Conservation (phyloP, 257 asterid species). For the Phtheirospermum japonicum region DNA sequence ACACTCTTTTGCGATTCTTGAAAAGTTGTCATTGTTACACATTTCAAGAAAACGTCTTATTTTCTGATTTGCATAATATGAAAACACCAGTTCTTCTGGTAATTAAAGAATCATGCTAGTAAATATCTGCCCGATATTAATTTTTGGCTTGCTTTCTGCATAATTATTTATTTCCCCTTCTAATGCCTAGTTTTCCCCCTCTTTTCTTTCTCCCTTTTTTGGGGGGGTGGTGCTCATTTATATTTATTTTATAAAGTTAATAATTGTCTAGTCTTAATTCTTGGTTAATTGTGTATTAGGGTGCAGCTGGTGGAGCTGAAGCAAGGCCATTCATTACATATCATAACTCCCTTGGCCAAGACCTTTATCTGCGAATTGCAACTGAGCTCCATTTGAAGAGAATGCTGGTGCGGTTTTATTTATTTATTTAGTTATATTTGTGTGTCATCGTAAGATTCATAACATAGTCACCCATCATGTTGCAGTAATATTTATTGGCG, state of each 20-base stretch:
- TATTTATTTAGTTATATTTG: not conserved
- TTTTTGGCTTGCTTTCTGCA: not conserved
- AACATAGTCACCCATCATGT: not conserved
- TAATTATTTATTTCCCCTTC: no score
- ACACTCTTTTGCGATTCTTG: conserved; percentile 9
- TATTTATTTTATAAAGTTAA: not conserved
- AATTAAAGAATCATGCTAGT: conserved; percentile 27
- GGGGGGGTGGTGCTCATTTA: not conserved
- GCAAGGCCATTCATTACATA: conserved; percentile 97
- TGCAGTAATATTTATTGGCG: conserved; percentile 17
- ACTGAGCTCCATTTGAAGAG: conserved; percentile 98
- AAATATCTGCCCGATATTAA: not conserved
- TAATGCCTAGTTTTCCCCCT: not conserved
- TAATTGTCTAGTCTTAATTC: not conserved
- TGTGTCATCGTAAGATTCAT: not conserved
- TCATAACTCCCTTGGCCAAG: conserved; percentile 98
- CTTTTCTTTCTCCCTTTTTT: not conserved
- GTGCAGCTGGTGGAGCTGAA: conserved; percentile 99
- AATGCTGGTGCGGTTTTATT: conserved; percentile 66
- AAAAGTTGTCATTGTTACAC: not conserved
- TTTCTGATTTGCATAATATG: not conserved
- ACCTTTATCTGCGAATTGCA: conserved; percentile 93
- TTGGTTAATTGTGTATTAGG: conserved; percentile 41
- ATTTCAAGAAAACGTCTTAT: not conserved
- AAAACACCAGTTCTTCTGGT: conserved; percentile 99